phyloP scores from a whole-genome alignment of 208 protist genomes.

The Acanthamoeba rhysodes region DNA sequence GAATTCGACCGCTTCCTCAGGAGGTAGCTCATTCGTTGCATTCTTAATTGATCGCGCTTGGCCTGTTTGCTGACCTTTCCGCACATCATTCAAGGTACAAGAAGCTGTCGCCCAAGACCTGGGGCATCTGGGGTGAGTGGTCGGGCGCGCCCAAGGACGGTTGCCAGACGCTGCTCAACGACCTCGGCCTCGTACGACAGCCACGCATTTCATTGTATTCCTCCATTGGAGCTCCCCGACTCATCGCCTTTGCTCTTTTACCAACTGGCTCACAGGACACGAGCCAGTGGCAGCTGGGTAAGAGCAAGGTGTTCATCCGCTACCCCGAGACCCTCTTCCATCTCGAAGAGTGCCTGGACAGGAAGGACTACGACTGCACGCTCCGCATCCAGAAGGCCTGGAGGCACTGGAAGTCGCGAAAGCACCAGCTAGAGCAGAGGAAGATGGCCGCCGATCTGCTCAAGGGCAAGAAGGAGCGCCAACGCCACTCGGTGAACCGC shows the following conservation, averaged over 20 bases:
- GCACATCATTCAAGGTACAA: slow-evolving; percentile 81
- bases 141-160: slow-evolving; percentile 84
- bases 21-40: slow-evolving; percentile 16
- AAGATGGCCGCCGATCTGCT: slow-evolving; percentile 84
- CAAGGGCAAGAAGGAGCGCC: slow-evolving; percentile 88
- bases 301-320: slow-evolving; percentile 96
- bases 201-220: not conserved
- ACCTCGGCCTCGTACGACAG: slow-evolving; percentile 73
- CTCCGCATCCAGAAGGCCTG: slow-evolving; percentile 85
- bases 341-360: slow-evolving; percentile 83
- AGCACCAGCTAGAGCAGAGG: slow-evolving; percentile 86
- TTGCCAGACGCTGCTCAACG: slow-evolving; percentile 77
- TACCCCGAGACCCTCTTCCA: slow-evolving; percentile 92
- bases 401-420: slow-evolving; percentile 84
- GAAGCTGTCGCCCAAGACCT: slow-evolving; percentile 87
- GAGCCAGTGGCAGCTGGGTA: slow-evolving; percentile 92
- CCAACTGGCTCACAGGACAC: slow-evolving; percentile 81
- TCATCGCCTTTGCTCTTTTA: not conserved
- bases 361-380: slow-evolving; percentile 85
- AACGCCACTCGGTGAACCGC: slow-evolving; percentile 84
- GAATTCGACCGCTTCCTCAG: slow-evolving; percentile 95
- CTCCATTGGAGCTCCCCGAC: not conserved
- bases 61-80: no score
- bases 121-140: slow-evolving; percentile 87
- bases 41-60: no score